Evolutionary conservation across 1,139 yeast genomes (phyloP), one percentile per base, ranked within the genome.

Genomic region (Geotrichum europaeum): DNA sequence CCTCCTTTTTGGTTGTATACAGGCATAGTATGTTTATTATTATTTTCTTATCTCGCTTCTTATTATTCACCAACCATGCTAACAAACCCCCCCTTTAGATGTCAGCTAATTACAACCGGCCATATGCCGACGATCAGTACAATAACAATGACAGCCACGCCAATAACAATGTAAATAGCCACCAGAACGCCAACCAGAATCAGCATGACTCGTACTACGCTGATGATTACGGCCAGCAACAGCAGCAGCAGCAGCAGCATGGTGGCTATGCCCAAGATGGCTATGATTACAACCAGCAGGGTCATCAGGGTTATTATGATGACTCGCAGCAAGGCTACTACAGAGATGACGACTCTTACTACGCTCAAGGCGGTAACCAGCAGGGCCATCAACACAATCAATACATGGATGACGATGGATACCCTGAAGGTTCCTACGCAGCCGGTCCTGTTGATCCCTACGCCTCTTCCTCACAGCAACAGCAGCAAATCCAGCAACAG

Each of bases 181-280:
- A 57, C 18, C 45, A 24, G 43, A 34, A 49, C 20, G 24, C 34
- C 18, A 43, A 36, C 25, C 51, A 47, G 18, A 34, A 20, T 40
- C 56, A 57, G 54, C 67, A 66, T 59, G 70, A 67, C 57, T 65
- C 68, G 51, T 66, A 68, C 61, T 66, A 69, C 57, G 65, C 63
- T 58, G 68, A 68, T 53, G 68, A 66, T 50, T 64, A 67, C 61
- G 65, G 61, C 36, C 65, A 62, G 24, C 59, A 58, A 49, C 61
- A 50, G 13, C 53, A 65, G 32, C 65, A 68, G 32, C 65, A 68
- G 50, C 68, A 67, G 60, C 70, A 68, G 53, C 70, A 71, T 55
- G 76, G 73, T 61, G 80, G 73, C 58, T 76, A 76, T 60, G 73
- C 72, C 45, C 69, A 72, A 49, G 59, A 62, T 22, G 66, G 62